Evolutionary conservation across 164 flowering plant species (phyloP), one percentile per base, ranked within the genome.

Genomic region (Sextonia rubra): DNA sequence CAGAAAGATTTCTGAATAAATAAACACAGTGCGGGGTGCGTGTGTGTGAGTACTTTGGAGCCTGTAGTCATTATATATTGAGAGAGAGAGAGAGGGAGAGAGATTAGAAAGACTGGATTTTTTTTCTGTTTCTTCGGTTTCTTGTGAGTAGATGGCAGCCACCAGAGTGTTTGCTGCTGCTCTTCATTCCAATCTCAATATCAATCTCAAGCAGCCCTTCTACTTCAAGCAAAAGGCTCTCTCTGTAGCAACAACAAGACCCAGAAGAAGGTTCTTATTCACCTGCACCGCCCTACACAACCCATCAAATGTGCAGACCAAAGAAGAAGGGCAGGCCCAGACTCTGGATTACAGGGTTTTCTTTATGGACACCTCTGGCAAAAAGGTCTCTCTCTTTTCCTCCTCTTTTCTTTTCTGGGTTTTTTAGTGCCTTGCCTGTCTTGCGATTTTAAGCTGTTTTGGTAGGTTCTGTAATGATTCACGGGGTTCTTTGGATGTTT

Each of bases 291-390:
- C 98, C 37, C 77, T 92, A n/a, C 80, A 89, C 80, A 85, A 81
- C 22, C 94, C 97, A 22, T 77, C 81, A 66, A 66, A 87, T 60
- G 70, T 89, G 60, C 83, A 81, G 76, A 76, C 80, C 81, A 88
- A 85, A 64, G 92, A 90, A 76, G 91, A 92, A 20, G 97, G 99
- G 12, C 86, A 80, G 80, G 92, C 97, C 3, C 89, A 91, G 77
- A 89, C 97, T 77, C 90, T 91, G 1, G 97, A 94, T 74, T 89
- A 90, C 77, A 78, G 96, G 15, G 93, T 89, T 77, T 94, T 92
- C 82, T 86, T 91, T 79, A 69, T 75, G 68, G 94, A 91, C 32
- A 72, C 79, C 55, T 85, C 93, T 7, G 96, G 98, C 64, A 91
- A 90, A 77, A 94, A 86, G 96, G 99, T 91, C 0, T 0, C 1